phyloP scores from a whole-genome alignment of 2,329 filamentous ascomycete species.

The Capronia americana region DNA sequence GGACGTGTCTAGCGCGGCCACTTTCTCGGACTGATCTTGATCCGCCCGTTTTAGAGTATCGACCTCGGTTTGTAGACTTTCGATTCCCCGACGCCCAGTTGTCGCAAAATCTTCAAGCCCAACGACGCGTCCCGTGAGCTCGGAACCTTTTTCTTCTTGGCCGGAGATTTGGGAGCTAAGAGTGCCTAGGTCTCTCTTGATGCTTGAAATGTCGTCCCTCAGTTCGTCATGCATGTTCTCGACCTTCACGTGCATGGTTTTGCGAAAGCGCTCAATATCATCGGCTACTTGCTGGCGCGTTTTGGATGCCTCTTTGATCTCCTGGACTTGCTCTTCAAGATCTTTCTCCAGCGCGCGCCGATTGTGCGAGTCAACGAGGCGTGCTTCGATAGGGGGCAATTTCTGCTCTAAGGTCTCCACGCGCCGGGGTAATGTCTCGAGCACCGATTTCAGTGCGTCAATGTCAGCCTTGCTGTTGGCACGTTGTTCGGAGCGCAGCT shows the following conservation, averaged over 20 bases:
- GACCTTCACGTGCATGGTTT: slow-evolving; percentile 5
- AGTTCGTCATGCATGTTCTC: slow-evolving; percentile 6
- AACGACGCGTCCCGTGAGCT: background rate
- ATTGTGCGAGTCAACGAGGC: background rate
- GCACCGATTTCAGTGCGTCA: background rate
- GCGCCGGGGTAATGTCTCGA: background rate
- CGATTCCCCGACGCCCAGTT: background rate
- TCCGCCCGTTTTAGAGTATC: slow-evolving; percentile 1
- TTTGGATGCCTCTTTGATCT: background rate
- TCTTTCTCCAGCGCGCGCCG: background rate
- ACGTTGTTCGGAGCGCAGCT: background rate
- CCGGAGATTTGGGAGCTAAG: background rate
- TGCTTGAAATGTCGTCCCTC: background rate
- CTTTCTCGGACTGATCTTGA: slow-evolving; percentile 12
- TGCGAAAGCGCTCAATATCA: slow-evolving; percentile 4
- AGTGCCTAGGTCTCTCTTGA: background rate
- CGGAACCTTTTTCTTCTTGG: background rate
- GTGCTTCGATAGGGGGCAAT: background rate
- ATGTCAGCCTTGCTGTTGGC: background rate
- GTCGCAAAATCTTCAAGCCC: background rate
- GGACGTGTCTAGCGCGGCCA: slow-evolving; percentile 4
- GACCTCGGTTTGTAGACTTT: background rate
- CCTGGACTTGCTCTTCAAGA: background rate
- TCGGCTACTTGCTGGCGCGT: background rate
- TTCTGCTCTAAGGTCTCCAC: slow-evolving; percentile 3